Base-by-base conservation (phyloP, 2,329 filamentous ascomycete genomes). In the Bretziella fagacearum region DNA sequence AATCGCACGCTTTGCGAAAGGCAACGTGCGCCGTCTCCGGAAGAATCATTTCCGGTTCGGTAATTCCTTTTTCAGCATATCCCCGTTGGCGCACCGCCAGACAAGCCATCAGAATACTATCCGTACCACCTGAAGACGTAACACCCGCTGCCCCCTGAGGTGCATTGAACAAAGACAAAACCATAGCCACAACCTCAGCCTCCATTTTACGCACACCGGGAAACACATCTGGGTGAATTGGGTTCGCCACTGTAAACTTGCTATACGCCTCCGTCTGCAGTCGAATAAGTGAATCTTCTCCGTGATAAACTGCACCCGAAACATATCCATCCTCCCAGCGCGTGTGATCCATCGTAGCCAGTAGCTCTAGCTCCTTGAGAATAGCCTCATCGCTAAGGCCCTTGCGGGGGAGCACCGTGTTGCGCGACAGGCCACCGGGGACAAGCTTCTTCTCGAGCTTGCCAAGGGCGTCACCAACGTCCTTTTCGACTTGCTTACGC, bases 131-230 rank as follows among this genome's bases (percentile, higher is more conserved):
- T 52, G 82, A 84, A 1, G 91, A 96, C 13, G 84, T 86, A 7
- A 91, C 85, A 52, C 91, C 91, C 4, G 84, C 87, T 25, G 79
- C 84, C 48, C 77, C 80, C n/a, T 77, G 67, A 2, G 91, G 91
- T 6, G 82, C 86, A 62, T 93, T 84, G 69, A 95, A 98, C 61
- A 98, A 67, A 37, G 75, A 74, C 52, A 93, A 67, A 25, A 93
- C 86, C 89, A 98, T 98, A 54, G 87, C 82, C 45, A 98, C 91
- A 52, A 98, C 70, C 66, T 98, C 91, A 37, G 91, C 89, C 68
- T 98, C 91, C 91, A 98, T 98, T 74, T 98, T 98, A 57, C 91
- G 73, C 45, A 98, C 87, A 23, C 89, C 91, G 13, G 91, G 91
- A 65, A 98, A 98, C 36, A 98, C 89, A 64, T 98, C 91, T 5